A percentile compares a stretch with the other conserved stretches of the same genome.
These are phyloP conservation scores for Anthracocystis panici-leucophaei DNA, from an alignment of 1,284 basidiomycete species.

Conservation along the genomic window DNA sequence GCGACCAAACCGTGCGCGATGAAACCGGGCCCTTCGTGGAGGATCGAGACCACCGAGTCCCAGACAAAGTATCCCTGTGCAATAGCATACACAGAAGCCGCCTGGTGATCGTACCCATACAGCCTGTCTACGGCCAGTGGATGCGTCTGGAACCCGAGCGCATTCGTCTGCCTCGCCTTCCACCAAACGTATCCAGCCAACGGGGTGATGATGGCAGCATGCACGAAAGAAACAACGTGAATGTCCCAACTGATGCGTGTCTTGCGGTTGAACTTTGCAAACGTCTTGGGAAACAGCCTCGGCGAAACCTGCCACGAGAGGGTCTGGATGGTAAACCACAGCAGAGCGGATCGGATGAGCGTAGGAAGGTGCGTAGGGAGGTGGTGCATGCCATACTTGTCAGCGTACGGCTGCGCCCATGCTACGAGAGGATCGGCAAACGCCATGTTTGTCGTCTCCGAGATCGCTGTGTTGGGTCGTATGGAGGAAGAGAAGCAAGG, in stretches of 20 bases:
- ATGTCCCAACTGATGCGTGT: conserved; percentile 69
- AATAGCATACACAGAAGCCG: conserved; percentile 61
- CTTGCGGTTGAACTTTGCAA: conserved; percentile 55
- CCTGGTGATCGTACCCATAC: conserved; percentile 64
- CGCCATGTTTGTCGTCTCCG: conserved; percentile 14
- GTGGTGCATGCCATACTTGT: conserved; percentile 56
- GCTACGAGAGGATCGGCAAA: conserved; percentile 25
- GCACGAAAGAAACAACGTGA: conserved; percentile 67
- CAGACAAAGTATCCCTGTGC: conserved; percentile 67
- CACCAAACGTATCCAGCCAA: conserved; percentile 56
- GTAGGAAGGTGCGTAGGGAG: conserved; percentile 63
- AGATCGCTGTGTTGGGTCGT: background rate
- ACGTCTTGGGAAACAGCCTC: conserved; percentile 61
- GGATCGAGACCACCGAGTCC: conserved; percentile 67
- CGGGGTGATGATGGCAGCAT: conserved; percentile 61
- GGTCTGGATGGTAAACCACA: conserved; percentile 66
- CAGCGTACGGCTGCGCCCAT: conserved; percentile 57
- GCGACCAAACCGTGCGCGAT: conserved; percentile 69
- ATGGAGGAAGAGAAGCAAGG: background rate
- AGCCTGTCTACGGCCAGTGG: conserved; percentile 54
- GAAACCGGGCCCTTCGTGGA: conserved; percentile 69
- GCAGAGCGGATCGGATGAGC: conserved; percentile 57
- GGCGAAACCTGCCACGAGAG: conserved; percentile 64
- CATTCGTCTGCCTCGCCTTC: conserved; percentile 47
- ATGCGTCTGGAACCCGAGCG: conserved; percentile 39